phyloP scores from a whole-genome alignment of 2,329 filamentous ascomycete genomes.

The Capronia epimyces region DNA sequence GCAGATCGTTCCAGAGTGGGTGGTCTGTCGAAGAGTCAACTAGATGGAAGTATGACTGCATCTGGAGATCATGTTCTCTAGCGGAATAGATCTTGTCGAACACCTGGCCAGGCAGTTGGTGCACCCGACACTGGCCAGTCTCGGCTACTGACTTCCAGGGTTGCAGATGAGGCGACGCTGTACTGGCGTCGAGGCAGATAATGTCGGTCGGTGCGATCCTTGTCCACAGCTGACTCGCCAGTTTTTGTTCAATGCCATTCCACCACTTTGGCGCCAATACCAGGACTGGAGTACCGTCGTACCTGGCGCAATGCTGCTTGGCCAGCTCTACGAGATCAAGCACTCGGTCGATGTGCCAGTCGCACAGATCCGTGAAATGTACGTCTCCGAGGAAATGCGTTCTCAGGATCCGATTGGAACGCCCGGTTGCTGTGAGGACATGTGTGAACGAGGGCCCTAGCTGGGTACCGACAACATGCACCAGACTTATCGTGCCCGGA shows the following conservation, averaged over 20 bases:
- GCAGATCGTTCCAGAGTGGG: constrained; percentile 42
- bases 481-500: constrained; percentile 55
- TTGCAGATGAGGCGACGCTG: constrained; percentile 40
- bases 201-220: constrained; percentile 47
- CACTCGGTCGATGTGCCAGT: constrained; percentile 51
- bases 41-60: constrained; percentile 57
- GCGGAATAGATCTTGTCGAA: constrained; percentile 45
- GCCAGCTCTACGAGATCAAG: constrained; percentile 50
- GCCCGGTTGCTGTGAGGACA: constrained; percentile 28
- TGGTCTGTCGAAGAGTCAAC: constrained; percentile 30
- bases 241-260: constrained; percentile 47
- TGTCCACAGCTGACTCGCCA: constrained; percentile 45
- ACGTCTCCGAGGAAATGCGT: constrained; percentile 51
- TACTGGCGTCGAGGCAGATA: constrained; percentile 50
- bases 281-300: constrained; percentile 47
- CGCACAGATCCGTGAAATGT: constrained; percentile 52
- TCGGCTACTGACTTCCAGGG: constrained; percentile 40
- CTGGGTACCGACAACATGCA: constrained; percentile 46
- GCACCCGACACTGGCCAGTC: constrained; percentile 35
- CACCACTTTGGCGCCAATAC: constrained; percentile 56
- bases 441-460: constrained; percentile 56
- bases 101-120: constrained; percentile 44
- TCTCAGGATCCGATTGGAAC: constrained; percentile 38
- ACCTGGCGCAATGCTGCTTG: constrained; percentile 37
- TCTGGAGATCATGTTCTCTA: constrained; percentile 53